Conservation (phyloP, 169 alveolate genomes). For the Plasmodium adleri region DNA sequence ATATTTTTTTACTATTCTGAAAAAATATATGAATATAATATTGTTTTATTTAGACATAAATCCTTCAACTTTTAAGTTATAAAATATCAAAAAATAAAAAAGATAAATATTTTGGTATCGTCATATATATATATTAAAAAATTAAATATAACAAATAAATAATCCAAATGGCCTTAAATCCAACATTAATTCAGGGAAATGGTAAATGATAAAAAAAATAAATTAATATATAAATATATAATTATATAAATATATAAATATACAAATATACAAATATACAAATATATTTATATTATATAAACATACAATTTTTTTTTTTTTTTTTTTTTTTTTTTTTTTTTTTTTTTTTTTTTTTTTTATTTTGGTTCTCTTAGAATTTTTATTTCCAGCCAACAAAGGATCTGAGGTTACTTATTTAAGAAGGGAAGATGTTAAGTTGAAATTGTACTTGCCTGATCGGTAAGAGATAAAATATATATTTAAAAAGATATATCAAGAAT, state of each 20-base stretch:
- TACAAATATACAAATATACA: neutral
- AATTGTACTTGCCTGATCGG: constrained; percentile 75
- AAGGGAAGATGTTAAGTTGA: constrained; percentile 65
- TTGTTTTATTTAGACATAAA: neutral
- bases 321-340: neutral
- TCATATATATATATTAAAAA: neutral
- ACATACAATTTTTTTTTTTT: neutral
- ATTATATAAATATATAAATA: no score
- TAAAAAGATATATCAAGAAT: no score
- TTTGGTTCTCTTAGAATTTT: constrained; percentile 21
- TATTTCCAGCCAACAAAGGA: constrained; percentile 72
- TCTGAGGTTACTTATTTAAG: constrained; percentile 61
- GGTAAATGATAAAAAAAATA: constrained; percentile 28
- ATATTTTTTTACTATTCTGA: no score
- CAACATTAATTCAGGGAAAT: constrained; percentile 57
- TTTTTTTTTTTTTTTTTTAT: constrained; percentile 4
- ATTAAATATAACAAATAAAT: neutral
- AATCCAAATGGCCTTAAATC: constrained; percentile 52
- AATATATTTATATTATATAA: no score
- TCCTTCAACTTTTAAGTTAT: neutral
- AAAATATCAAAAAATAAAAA: neutral
- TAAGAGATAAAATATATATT: neutral
- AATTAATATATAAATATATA: neutral
- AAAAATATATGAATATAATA: neutral
- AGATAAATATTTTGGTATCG: no score